phyloP scores from a whole-genome alignment of 2,329 filamentous ascomycete genomes.

The Aspergillus unguis region DNA sequence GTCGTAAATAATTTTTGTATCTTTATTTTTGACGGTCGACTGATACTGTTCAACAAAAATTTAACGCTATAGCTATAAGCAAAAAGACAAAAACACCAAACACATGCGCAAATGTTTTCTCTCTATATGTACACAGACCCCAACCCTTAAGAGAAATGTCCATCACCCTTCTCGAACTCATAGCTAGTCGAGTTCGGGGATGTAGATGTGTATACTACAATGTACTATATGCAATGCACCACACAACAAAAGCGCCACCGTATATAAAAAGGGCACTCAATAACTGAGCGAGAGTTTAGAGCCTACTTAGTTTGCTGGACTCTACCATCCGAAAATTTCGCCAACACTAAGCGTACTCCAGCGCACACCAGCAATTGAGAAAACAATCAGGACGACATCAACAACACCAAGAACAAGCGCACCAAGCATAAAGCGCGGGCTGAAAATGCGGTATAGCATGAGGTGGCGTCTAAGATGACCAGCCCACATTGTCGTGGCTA shows the following conservation, averaged over 20 bases:
- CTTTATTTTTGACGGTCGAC: neutral
- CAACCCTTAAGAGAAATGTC: too few species aligned
- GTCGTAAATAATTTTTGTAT: too few species aligned
- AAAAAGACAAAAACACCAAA: neutral
- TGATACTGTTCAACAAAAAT: neutral
- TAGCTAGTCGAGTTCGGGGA: too few species aligned
- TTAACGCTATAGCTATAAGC: neutral
- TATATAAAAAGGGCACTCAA: neutral
- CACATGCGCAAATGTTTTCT: neutral
- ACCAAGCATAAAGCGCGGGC: conserved; percentile 83
- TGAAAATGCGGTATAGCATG: conserved; percentile 95
- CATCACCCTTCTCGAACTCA: too few species aligned
- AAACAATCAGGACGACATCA: conserved; percentile 67
- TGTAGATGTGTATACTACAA: too few species aligned
- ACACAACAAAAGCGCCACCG: neutral
- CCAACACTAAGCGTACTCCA: conserved; percentile 74
- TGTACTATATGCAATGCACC: neutral
- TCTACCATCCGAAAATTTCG: conserved; percentile 81
- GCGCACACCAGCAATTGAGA: conserved; percentile 71
- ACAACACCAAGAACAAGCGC: conserved; percentile 68
- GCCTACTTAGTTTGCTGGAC: neutral
- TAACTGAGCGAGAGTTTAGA: neutral
- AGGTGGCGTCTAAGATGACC: conserved; percentile 83
- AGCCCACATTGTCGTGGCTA: conserved; percentile 88
- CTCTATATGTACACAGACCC: neutral